Percentiles rank a stretch among this genome's conserved stretches.
Evolutionary conservation across 352 stramenopile genomes (phyloP).

Genomic region (Globisporangium rhizosaccharum): DNA sequence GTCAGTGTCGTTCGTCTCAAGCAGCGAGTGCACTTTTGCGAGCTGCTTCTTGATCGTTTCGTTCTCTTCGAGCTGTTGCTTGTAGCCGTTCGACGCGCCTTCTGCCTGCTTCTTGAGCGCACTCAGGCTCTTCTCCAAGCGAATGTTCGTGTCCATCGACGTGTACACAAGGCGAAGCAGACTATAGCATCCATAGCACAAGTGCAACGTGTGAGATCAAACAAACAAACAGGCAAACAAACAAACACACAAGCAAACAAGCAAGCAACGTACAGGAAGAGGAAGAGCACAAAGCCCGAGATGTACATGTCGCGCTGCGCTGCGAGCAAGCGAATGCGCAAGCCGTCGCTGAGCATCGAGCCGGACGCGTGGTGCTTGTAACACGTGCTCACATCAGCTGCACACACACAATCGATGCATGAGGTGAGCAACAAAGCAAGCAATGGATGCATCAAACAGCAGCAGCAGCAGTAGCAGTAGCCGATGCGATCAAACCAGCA

Average conservation of each 20-base stretch:
- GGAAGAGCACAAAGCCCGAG: slow-evolving; percentile 77
- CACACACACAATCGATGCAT: background rate
- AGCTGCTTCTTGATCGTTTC: slow-evolving; percentile 61
- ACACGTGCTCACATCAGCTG: slow-evolving; percentile 48
- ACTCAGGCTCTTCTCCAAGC: slow-evolving; percentile 56
- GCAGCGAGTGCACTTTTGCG: slow-evolving; percentile 54
- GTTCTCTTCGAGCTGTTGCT: slow-evolving; percentile 62
- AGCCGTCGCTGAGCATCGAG: slow-evolving; percentile 53
- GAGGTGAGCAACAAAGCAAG: no score
- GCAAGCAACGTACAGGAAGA: slow-evolving; percentile 43
- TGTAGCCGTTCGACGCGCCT: slow-evolving; percentile 55
- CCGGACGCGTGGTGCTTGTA: slow-evolving; percentile 67
- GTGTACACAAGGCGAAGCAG: slow-evolving; percentile 76
- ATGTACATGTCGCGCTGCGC: slow-evolving; percentile 87
- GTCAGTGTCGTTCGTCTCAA: slow-evolving; percentile 19
- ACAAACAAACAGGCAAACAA: background rate
- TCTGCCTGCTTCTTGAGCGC: slow-evolving; percentile 82
- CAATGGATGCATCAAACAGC: no score
- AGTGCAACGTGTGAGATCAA: background rate
- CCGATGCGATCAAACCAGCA: background rate
- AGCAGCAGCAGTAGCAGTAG: no score
- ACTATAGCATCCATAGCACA: slow-evolving; percentile 2
- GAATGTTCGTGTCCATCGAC: slow-evolving; percentile 59
- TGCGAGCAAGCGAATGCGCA: slow-evolving; percentile 74
- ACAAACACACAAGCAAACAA: background rate